Percentiles rank a stretch among this genome's conserved stretches.
Conservation (phyloP, 805 yeast genomes). For the Ogataea siamensis region DNA sequence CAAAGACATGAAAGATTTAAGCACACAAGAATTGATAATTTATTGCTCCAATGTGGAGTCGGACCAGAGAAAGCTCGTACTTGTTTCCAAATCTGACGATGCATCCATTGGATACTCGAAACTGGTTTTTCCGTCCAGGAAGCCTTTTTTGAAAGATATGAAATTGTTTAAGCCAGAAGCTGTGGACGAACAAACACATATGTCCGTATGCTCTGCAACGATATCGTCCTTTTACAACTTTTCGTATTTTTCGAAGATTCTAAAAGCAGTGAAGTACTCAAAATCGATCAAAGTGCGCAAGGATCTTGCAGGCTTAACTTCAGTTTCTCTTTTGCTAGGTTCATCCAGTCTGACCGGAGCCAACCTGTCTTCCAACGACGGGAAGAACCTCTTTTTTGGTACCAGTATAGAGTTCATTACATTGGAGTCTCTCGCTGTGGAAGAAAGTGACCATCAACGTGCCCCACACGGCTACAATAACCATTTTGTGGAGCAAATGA, state of each 20-base stretch:
- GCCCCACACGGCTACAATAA: conserved; percentile 28
- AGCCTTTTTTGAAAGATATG: conserved; percentile 60
- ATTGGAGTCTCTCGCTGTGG: conserved; percentile 27
- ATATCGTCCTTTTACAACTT: conserved; percentile 52
- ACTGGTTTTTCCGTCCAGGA: conserved; percentile 61
- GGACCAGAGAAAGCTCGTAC: conserved; percentile 40
- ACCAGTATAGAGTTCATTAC: conserved; percentile 34
- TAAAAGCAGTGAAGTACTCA: conserved; percentile 49
- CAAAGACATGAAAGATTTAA: conserved; percentile 54
- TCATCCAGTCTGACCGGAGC: conserved; percentile 12
- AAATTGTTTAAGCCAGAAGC: conserved; percentile 34
- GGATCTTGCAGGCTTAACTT: conserved; percentile 47
- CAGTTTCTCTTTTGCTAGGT: conserved; percentile 29
- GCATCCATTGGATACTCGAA: conserved; percentile 68
- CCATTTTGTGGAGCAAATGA: conserved; percentile 29
- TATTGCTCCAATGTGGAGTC: conserved; percentile 37
- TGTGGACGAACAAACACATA: conserved; percentile 9
- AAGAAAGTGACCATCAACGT: conserved; percentile 15
- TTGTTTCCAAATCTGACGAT: conserved; percentile 59
- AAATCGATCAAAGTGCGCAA: conserved; percentile 53
- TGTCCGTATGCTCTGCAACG: conserved; percentile 26
- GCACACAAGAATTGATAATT: conserved; percentile 48
- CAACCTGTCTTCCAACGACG: conserved; percentile 10
- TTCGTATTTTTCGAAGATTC: conserved; percentile 43
- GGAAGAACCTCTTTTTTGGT: conserved; percentile 24